These are phyloP conservation scores for Akanthomyces dipterigenus DNA, from an alignment of 2,329 filamentous ascomycete genomes.

Conservation along the genomic window DNA sequence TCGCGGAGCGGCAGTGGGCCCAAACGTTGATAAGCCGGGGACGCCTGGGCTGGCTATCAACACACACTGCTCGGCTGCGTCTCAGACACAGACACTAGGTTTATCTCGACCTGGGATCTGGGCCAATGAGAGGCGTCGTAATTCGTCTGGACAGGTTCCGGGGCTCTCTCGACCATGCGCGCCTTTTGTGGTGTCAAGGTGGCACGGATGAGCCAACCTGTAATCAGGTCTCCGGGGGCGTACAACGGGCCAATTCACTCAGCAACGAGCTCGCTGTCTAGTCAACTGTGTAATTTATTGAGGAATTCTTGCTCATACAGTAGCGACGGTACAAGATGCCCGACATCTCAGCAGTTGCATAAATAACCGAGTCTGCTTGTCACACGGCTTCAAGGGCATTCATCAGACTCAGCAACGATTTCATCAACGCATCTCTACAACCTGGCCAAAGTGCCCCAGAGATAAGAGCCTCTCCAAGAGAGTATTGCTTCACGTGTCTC, in stretches of 20 bases:
- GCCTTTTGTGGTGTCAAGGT: background rate
- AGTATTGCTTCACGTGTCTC: background rate
- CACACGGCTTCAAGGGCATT: background rate
- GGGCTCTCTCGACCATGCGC: background rate
- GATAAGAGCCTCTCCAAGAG: background rate
- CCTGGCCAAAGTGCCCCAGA: background rate
- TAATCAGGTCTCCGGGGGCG: too few relatives aligned
- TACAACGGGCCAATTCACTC: too few relatives aligned
- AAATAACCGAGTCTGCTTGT: too few relatives aligned
- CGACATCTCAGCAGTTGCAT: too few relatives aligned
- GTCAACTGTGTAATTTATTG: too few relatives aligned
- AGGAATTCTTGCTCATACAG: too few relatives aligned
- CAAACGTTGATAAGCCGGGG: conserved; percentile 1
- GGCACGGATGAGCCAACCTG: too few relatives aligned
- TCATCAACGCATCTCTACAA: background rate
- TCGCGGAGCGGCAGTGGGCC: background rate
- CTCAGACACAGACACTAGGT: background rate
- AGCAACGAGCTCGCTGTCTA: too few relatives aligned
- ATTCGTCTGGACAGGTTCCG: background rate
- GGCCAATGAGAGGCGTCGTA: background rate
- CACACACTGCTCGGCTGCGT: background rate
- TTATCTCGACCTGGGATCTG: background rate
- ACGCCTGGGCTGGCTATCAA: background rate
- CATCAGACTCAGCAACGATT: background rate
- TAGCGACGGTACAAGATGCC: too few relatives aligned